A percentile compares a stretch with the other conserved stretches of the same genome.
These are phyloP conservation scores for Coemansia sp. DNA, from an alignment of 192 early-diverging fungal genomes.

Conservation along the genomic window DNA sequence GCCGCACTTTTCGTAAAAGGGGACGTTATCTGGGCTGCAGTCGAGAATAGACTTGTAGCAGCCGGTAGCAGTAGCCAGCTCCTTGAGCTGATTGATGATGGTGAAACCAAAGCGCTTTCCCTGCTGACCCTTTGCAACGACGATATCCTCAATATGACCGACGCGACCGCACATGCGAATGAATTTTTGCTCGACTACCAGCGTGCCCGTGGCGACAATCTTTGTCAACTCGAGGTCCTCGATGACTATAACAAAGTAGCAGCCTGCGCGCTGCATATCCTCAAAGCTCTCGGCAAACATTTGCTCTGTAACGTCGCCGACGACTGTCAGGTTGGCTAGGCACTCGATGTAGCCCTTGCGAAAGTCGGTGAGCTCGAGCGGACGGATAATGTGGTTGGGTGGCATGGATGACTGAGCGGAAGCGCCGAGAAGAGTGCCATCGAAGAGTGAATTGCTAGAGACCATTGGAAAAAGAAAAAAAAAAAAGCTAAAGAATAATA, in stretches of 20 bases:
- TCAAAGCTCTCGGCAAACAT: constrained; percentile 80
- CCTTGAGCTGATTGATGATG: constrained; percentile 86
- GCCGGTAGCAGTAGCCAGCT: constrained; percentile 72
- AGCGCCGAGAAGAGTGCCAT: constrained; percentile 67
- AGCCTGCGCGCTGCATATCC: constrained; percentile 69
- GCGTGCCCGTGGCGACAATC: constrained; percentile 85
- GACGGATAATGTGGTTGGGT: constrained; percentile 73
- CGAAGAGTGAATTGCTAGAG: constrained; percentile 48
- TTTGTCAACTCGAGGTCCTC: constrained; percentile 58
- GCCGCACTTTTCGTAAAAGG: constrained; percentile 94
- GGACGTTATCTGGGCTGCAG: constrained; percentile 75
- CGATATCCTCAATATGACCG: constrained; percentile 92
- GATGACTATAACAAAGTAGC: constrained; percentile 84
- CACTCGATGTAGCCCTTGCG: constrained; percentile 73
- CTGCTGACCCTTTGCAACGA: constrained; percentile 75
- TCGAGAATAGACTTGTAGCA: constrained; percentile 93
- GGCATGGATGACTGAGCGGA: constrained; percentile 65
- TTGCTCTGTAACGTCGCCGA: constrained; percentile 73
- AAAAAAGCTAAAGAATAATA: neutral
- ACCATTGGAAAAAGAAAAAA: constrained; percentile 24
- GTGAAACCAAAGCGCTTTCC: constrained; percentile 70
- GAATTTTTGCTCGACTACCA: constrained; percentile 93
- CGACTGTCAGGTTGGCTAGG: constrained; percentile 77
- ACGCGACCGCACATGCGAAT: constrained; percentile 80
- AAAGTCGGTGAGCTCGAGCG: constrained; percentile 78